Percentiles rank a stretch among this genome's conserved stretches.
Evolutionary conservation across 2,329 filamentous ascomycete genomes (phyloP).

Genomic region (Aurifilum marmelostoma): DNA sequence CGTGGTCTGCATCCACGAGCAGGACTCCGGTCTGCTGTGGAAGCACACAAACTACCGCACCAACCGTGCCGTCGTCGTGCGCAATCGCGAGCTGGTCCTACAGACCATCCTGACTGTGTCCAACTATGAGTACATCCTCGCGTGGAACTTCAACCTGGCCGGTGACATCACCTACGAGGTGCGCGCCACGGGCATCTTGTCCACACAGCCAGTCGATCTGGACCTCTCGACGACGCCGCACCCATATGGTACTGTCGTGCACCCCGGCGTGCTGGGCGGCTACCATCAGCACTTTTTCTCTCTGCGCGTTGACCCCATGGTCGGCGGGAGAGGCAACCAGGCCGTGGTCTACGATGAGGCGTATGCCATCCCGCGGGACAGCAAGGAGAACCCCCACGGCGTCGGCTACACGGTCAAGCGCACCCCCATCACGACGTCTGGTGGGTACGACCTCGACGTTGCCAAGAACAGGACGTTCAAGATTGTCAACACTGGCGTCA

Average conservation of each 20-base stretch:
- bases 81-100: slow-evolving; percentile 56
- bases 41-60: slow-evolving; percentile 61
- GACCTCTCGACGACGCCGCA: slow-evolving; percentile 52
- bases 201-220: slow-evolving; percentile 55
- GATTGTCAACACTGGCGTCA: slow-evolving; percentile 55
- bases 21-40: slow-evolving; percentile 60
- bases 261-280: slow-evolving; percentile 62
- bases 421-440: slow-evolving; percentile 50
- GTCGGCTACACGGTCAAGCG: slow-evolving; percentile 51
- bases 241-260: slow-evolving; percentile 63
- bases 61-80: slow-evolving; percentile 52
- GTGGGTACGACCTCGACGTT: slow-evolving; percentile 51
- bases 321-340: slow-evolving; percentile 59
- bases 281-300: slow-evolving; percentile 81
- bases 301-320: slow-evolving; percentile 64
- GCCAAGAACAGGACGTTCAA: slow-evolving; percentile 58
- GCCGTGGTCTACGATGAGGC: slow-evolving; percentile 62
- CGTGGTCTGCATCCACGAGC: slow-evolving; percentile 60
- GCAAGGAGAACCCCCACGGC: slow-evolving; percentile 51
- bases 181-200: slow-evolving; percentile 54
- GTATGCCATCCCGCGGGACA: slow-evolving; percentile 52
- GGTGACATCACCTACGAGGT: slow-evolving; percentile 38
- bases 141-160: slow-evolving; percentile 50
- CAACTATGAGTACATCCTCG: slow-evolving; percentile 56
- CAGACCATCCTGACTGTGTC: slow-evolving; percentile 61